Evolutionary conservation across 768 basidiomycete species (phyloP).

Genomic region (Hemileccinum impolitum): DNA sequence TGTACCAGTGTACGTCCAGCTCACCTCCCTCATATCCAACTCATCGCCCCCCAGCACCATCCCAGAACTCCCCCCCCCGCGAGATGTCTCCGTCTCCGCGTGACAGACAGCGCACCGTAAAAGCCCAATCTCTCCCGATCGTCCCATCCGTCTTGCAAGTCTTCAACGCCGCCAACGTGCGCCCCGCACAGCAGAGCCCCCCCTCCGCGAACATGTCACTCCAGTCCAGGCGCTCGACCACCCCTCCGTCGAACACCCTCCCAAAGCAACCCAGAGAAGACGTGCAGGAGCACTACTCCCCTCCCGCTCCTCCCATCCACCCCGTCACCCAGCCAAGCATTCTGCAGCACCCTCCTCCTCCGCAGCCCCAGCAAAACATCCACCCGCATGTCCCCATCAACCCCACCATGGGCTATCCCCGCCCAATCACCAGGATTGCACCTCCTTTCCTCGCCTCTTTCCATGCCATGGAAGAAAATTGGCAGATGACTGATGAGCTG

Average conservation of each 20-base stretch:
- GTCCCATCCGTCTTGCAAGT: slow-evolving; percentile 56
- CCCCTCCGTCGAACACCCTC: slow-evolving; percentile 21
- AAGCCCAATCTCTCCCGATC: slow-evolving; percentile 60
- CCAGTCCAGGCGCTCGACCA: slow-evolving; percentile 21
- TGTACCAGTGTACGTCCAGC: slow-evolving; percentile 35
- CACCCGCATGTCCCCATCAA: slow-evolving; percentile 19
- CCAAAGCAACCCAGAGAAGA: too few species aligned
- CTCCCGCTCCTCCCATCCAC: slow-evolving; percentile 26
- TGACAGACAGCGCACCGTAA: slow-evolving; percentile 50
- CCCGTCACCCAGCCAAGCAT: too few species aligned
- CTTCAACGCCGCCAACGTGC: slow-evolving; percentile 30
- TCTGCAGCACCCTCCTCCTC: too few species aligned
- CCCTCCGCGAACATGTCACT: slow-evolving; percentile 17
- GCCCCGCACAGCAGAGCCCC: slow-evolving; percentile 38
- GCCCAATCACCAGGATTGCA: slow-evolving; percentile 56
- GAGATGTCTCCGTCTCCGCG: slow-evolving; percentile 44
- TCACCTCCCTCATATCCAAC: too few species aligned
- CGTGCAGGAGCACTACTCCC: slow-evolving; percentile 42
- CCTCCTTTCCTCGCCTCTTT: slow-evolving; percentile 56
- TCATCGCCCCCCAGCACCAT: slow-evolving; percentile 9
- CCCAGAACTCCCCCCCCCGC: slow-evolving; percentile 35
- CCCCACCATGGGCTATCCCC: slow-evolving; percentile 51
- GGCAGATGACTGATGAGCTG: slow-evolving; percentile 67
- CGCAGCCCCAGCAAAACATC: too few species aligned
- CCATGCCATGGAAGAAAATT: slow-evolving; percentile 52